Evolutionary conservation across 345 rosid genomes (phyloP).

Genomic region (Turnera subulata): DNA sequence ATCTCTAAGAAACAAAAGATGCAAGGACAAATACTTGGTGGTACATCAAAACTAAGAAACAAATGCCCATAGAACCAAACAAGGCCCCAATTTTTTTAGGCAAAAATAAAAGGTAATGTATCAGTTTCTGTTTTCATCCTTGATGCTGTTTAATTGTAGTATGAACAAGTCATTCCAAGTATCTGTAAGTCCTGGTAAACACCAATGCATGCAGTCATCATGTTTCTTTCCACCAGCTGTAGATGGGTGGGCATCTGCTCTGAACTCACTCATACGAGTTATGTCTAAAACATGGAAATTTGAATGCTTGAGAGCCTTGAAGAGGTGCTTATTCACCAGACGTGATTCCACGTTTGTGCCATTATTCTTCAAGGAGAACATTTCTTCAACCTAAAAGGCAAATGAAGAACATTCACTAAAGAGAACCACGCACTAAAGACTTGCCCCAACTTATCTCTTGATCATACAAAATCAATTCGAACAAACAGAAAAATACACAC

Average conservation of each 20-base stretch:
- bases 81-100: too few species aligned
- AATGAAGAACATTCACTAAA: background rate
- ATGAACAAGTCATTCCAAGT: constrained; percentile 78
- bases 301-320: constrained; percentile 45
- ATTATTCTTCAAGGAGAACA: constrained; percentile 58
- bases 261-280: constrained; percentile 76
- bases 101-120: background rate
- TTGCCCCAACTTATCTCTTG: background rate
- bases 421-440: background rate
- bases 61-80: too few species aligned
- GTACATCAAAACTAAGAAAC: too few species aligned
- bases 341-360: constrained; percentile 78
- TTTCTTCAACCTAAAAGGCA: constrained; percentile 55
- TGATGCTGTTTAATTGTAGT: constrained; percentile 26
- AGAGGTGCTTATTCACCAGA: constrained; percentile 59
- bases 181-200: constrained; percentile 86
- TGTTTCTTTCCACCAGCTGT: constrained; percentile 81
- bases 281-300: constrained; percentile 64
- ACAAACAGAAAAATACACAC: too few species aligned
- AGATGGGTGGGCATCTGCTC: constrained; percentile 94
- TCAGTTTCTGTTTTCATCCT: constrained; percentile 23
- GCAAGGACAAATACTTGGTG: too few species aligned
- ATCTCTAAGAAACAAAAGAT: too few species aligned
- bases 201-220: constrained; percentile 96
- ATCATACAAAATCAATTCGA: too few species aligned